These are phyloP conservation scores for bread wheat (Triticum aestivum) DNA, from an alignment of 176 grass and related monocot species.

Conservation along the genomic window DNA sequence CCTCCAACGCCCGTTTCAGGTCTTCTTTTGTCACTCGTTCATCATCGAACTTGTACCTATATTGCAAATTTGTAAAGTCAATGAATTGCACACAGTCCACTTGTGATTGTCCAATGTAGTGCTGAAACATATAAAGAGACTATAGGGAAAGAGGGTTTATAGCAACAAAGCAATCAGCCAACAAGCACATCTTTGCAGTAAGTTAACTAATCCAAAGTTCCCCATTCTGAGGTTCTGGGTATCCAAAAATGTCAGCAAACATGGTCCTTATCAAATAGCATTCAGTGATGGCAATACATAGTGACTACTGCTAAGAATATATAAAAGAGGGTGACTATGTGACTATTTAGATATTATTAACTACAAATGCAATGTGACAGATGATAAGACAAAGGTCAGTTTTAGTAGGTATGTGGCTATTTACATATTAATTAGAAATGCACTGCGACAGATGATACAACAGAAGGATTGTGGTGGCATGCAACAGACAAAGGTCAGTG, in stretches of 20 bases:
- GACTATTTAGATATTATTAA: background rate
- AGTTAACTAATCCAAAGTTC: background rate
- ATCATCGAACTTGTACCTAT: constrained; percentile 79
- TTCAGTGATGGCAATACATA: background rate
- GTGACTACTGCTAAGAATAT: background rate
- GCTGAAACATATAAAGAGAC: background rate
- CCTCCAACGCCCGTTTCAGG: constrained; percentile 52
- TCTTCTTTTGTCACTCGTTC: constrained; percentile 80
- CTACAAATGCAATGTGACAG: background rate
- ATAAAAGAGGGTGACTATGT: background rate
- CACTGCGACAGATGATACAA: background rate
- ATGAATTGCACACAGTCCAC: background rate
- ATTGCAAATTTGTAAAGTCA: constrained; percentile 28
- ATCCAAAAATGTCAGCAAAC: background rate
- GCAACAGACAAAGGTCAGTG: background rate
- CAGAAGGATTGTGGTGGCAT: no score
- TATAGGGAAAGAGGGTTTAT: background rate
- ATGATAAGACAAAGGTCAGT: constrained; percentile 2
- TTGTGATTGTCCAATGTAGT: background rate
- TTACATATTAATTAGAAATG: background rate
- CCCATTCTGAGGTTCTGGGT: background rate
- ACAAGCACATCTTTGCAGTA: background rate
- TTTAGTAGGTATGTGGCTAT: background rate
- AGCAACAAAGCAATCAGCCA: constrained; percentile 3
- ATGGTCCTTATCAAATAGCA: background rate